Evolutionary conservation across 140 eudicot species (phyloP).

Genomic region (Artemisia princeps): DNA sequence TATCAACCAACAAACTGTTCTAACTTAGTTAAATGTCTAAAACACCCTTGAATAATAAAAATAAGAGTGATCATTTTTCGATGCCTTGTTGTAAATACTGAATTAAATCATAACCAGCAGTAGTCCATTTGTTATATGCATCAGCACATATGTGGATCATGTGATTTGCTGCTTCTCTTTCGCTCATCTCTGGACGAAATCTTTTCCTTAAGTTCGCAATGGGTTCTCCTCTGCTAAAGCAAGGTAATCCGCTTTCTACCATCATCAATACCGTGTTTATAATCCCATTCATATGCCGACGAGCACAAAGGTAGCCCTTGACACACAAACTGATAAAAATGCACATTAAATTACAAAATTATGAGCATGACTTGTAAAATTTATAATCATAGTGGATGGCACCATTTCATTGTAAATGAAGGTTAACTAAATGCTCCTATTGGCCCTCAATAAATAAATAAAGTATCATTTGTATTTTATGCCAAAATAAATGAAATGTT

Average conservation of each 20-base stretch:
- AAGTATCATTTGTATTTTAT: background rate
- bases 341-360: background rate
- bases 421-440: background rate
- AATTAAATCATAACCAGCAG: conserved; percentile 97
- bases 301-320: conserved; percentile 93
- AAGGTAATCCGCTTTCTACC: conserved; percentile 92
- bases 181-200: conserved; percentile 95
- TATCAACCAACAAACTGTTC: conserved; percentile 4
- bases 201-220: conserved; percentile 93
- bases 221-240: conserved; percentile 96
- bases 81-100: conserved; percentile 97
- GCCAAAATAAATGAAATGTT: background rate
- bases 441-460: background rate
- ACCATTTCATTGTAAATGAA: background rate
- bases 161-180: conserved; percentile 95
- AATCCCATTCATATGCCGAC: conserved; percentile 85
- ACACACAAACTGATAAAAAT: conserved; percentile 73
- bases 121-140: conserved; percentile 96
- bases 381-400: background rate
- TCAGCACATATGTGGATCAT: conserved; percentile 89
- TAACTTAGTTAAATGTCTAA: conserved; percentile 11
- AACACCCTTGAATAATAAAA: background rate
- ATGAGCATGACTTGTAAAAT: background rate
- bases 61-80: conserved; percentile 48
- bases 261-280: conserved; percentile 70